A percentile compares a stretch with the other conserved stretches of the same genome.
These are phyloP conservation scores for Lithohypha guttulata DNA, from an alignment of 2,329 filamentous ascomycete genomes.

Conservation along the genomic window DNA sequence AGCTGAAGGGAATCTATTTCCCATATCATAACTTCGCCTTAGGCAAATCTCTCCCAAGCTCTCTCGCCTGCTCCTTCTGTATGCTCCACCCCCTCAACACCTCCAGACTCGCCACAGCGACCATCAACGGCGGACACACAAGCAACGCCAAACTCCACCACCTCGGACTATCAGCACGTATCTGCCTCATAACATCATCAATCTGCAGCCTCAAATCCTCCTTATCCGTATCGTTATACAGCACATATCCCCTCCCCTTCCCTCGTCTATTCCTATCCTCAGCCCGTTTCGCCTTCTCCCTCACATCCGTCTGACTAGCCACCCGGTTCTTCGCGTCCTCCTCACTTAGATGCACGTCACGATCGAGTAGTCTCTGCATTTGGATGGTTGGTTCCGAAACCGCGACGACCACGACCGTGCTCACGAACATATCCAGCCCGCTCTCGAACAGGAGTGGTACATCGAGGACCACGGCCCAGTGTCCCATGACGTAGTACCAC, in stretches of 20 bases:
- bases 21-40: slow-evolving; percentile 46
- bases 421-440: slow-evolving; percentile 74
- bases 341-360: slow-evolving; percentile 67
- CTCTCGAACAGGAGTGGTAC: slow-evolving; percentile 87
- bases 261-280: slow-evolving; percentile 49
- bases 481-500: slow-evolving; percentile 60
- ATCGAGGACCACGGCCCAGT: slow-evolving; percentile 86
- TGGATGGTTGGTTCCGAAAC: slow-evolving; percentile 71
- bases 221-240: slow-evolving; percentile 79
- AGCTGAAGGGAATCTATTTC: too few relatives aligned
- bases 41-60: slow-evolving; percentile 24
- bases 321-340: slow-evolving; percentile 85
- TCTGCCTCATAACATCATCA: slow-evolving; percentile 50
- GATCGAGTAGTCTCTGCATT: slow-evolving; percentile 62
- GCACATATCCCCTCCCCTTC: slow-evolving; percentile 56
- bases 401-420: slow-evolving; percentile 75
- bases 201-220: slow-evolving; percentile 60
- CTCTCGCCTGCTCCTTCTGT: slow-evolving; percentile 46
- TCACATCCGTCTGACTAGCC: slow-evolving; percentile 73
- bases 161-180: slow-evolving; percentile 54
- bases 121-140: slow-evolving; percentile 56
- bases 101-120: slow-evolving; percentile 21
- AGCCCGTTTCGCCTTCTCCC: slow-evolving; percentile 68
- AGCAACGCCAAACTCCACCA: slow-evolving; percentile 74
- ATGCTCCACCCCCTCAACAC: slow-evolving; percentile 59